Percentiles rank a stretch among this genome's conserved stretches.
These are phyloP conservation scores for Psilocybe cubensis DNA, from an alignment of 768 basidiomycete species.

Conservation along the genomic window DNA sequence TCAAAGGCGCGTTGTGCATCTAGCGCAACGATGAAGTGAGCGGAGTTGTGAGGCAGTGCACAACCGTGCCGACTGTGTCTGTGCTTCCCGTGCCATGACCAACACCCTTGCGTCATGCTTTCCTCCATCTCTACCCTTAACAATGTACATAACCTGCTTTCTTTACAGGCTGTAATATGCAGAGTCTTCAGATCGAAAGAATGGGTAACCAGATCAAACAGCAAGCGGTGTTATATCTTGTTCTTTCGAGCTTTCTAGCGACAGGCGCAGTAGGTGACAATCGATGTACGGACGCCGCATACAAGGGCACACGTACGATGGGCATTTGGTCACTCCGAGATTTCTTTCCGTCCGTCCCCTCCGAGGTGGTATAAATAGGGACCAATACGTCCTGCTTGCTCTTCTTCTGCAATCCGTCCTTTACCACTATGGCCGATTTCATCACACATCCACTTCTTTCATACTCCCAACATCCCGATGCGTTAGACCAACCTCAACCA, in stretches of 20 bases:
- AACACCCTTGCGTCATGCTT: conserved; percentile 9
- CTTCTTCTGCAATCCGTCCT: background rate
- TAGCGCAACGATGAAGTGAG: conserved; percentile 3
- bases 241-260: conserved; percentile 1
- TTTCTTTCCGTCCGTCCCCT: conserved; percentile 12
- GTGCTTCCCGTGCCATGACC: background rate
- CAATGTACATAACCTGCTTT: conserved; percentile 5
- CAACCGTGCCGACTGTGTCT: conserved; percentile 1
- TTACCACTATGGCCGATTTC: conserved; percentile 27
- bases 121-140: conserved; percentile 6
- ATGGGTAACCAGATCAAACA: background rate
- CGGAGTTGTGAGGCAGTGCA: conserved; percentile 15
- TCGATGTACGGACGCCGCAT: conserved; percentile 2
- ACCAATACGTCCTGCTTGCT: background rate
- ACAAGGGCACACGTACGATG: conserved; percentile 1
- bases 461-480: conserved; percentile 38
- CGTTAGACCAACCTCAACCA: conserved; percentile 28
- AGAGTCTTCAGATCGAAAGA: background rate
- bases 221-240: conserved; percentile 3
- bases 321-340: conserved; percentile 1
- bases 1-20: conserved; percentile 9
- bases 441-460: conserved; percentile 39
- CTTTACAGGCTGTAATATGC: background rate
- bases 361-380: conserved; percentile 14
- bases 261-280: background rate